Evolutionary conservation across 73 alveolate species (phyloP).

Genomic region (Tetrahymena thermophila): DNA sequence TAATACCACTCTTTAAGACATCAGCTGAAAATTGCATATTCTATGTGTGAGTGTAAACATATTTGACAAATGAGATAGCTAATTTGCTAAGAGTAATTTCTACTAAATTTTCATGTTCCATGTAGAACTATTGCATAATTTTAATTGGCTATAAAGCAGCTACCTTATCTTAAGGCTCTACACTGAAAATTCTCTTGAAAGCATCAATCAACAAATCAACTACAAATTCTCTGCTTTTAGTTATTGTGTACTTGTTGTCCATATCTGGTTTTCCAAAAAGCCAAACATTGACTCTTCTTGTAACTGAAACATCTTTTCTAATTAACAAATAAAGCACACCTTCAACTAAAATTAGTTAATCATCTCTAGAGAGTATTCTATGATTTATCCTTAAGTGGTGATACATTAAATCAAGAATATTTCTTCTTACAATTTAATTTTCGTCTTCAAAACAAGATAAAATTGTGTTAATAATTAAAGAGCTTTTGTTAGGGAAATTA

Average conservation of each 20-base stretch:
- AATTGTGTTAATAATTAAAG: constrained; percentile 7
- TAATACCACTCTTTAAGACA: background rate
- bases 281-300: constrained; percentile 47
- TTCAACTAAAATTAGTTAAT: constrained; percentile 16
- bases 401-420: constrained; percentile 30
- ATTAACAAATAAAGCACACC: constrained; percentile 17
- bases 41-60: constrained; percentile 3
- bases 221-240: background rate
- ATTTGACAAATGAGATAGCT: constrained; percentile 3
- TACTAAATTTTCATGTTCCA: constrained; percentile 48
- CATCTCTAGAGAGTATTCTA: background rate
- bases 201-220: constrained; percentile 11
- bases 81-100: constrained; percentile 11
- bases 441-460: constrained; percentile 37
- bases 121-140: constrained; percentile 19
- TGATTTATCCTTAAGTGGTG: constrained; percentile 18
- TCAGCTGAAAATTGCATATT: background rate
- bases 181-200: constrained; percentile 14
- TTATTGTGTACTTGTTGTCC: constrained; percentile 38
- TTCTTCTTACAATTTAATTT: constrained; percentile 27
- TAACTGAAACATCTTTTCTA: constrained; percentile 37
- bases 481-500: constrained; percentile 18
- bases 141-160: constrained; percentile 24
- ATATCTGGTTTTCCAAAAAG: constrained; percentile 47
- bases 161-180: constrained; percentile 13